Base-by-base conservation (phyloP, 78 protist species). In the Dictyostelium capitatum region DNA sequence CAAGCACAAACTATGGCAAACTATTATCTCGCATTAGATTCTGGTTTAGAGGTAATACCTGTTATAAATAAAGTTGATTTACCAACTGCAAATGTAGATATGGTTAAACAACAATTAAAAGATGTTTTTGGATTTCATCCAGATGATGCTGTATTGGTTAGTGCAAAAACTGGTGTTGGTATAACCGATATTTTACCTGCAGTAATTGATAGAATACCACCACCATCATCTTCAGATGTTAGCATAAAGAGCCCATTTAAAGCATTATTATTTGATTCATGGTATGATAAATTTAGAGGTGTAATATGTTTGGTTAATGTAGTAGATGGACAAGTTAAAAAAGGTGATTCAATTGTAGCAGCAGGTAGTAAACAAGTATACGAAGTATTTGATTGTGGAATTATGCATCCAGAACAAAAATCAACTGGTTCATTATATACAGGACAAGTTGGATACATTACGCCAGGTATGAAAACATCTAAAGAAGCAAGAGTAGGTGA, bases 381-480 rank as follows among this genome's bases (percentile, higher is more conserved):
- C 67, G 97, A 96, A 32, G 95, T 97, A 23, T 83, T 28, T 2
- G 98, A 96, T 46, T 14, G 91, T 23, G 99, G 99, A 12, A 57
- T 97, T 10, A 62, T 97, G 90, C 84, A 89, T 75, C 99, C 99
- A 2, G 97, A 94, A 67, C 92, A 75, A 54, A 28, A 79, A 20
- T 62, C 96, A 9, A 79, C 94, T 1, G 80, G 56, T 6, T 81
- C 80, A 4, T 95, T 98, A 32, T 62, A 80, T n/a, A 43, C 98
- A 1, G 98, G 98, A 17, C 98, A 97, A 83, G 99, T 98, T 11
- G 98, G 99, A 17, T 98, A 89, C 79, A n/a, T 97, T 4, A 47
- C 82, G 37, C 25, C 82, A 5, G 96, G 96, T 37, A 96, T 97
- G 93, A 83, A 77, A 80, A 14, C 67, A 0, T 28, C 91, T 46